A percentile compares a stretch with the other conserved stretches of the same genome.
Conservation (phyloP, 139 green algal species). For the Chlamydomonas sp. region DNA sequence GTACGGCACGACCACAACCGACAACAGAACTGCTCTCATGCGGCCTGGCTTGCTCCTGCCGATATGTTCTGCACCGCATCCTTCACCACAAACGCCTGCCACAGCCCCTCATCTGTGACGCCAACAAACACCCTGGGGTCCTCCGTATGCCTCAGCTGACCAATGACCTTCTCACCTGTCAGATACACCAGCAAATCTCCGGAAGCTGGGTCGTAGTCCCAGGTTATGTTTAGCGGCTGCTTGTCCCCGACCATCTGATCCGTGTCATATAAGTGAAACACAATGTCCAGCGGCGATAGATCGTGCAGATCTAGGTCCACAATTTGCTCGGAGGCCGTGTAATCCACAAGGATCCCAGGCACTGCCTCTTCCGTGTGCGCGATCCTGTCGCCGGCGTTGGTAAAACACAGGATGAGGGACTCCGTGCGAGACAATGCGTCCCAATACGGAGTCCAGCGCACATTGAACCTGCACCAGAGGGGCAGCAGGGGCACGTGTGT, state of each 20-base stretch:
- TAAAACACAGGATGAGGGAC: no score
- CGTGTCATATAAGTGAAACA: neutral
- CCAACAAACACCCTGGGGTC: neutral
- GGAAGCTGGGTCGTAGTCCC: neutral
- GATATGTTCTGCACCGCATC: neutral
- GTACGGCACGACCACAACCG: no score
- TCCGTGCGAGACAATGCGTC: no score
- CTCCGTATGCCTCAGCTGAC: neutral
- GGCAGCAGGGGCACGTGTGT: no score
- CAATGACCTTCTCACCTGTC: neutral
- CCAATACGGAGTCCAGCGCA: no score
- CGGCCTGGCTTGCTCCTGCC: no score
- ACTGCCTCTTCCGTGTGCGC: neutral
- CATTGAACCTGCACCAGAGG: no score
- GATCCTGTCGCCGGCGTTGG: neutral
- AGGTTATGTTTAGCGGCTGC: neutral
- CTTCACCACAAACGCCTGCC: neutral
- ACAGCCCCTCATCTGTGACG: neutral
- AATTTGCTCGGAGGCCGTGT: neutral
- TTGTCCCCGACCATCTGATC: neutral
- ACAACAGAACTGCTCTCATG: no score
- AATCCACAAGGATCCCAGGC: neutral
- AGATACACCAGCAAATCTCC: neutral
- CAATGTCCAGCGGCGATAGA: neutral
- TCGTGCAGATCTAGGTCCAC: neutral